These are phyloP conservation scores for Pestalotiopsis sp. DNA, from an alignment of 2,329 filamentous ascomycete genomes.

Conservation along the genomic window DNA sequence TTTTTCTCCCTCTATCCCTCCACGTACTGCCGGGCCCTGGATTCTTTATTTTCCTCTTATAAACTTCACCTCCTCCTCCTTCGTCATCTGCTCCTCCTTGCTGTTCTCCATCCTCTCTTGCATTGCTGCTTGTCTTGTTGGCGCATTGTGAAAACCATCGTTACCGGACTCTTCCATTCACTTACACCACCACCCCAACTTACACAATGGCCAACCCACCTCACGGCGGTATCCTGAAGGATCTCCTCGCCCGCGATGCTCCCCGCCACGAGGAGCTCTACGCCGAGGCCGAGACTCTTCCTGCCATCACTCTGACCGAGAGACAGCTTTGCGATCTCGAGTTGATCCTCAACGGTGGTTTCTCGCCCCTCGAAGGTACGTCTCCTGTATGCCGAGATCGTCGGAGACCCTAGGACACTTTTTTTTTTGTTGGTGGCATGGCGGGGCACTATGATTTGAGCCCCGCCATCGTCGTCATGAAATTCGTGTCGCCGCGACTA, in stretches of 20 bases:
- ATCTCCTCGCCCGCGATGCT: conserved; percentile 91
- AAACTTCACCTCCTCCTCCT: not conserved
- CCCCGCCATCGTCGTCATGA: conserved; percentile 18
- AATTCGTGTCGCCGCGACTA: not conserved
- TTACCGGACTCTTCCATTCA: not conserved
- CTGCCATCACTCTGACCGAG: conserved; percentile 84
- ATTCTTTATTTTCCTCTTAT: not conserved
- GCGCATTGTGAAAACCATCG: conserved; percentile 10
- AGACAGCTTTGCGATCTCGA: conserved; percentile 97
- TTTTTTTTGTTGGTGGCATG: conserved; percentile 4
- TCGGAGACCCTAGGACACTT: not conserved
- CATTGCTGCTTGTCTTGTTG: conserved; percentile 7
- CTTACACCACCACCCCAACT: conserved; percentile 1
- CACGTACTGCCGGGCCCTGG: too few relatives aligned
- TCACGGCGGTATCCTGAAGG: conserved; percentile 95
- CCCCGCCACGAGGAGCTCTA: conserved; percentile 79
- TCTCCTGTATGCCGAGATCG: conserved; percentile 24
- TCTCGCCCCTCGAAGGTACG: conserved; percentile 94
- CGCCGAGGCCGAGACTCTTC: conserved; percentile 83
- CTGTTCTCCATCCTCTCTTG: conserved; percentile 14
- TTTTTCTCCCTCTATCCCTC: not conserved
- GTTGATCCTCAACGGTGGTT: conserved; percentile 95
- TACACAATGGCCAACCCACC: conserved; percentile 67
- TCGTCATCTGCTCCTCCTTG: conserved; percentile 3
- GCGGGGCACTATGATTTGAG: not conserved